Evolutionary conservation across 2,329 filamentous ascomycete genomes (phyloP), one percentile per base, ranked within the genome.

Genomic region (Claviceps arundinis): DNA sequence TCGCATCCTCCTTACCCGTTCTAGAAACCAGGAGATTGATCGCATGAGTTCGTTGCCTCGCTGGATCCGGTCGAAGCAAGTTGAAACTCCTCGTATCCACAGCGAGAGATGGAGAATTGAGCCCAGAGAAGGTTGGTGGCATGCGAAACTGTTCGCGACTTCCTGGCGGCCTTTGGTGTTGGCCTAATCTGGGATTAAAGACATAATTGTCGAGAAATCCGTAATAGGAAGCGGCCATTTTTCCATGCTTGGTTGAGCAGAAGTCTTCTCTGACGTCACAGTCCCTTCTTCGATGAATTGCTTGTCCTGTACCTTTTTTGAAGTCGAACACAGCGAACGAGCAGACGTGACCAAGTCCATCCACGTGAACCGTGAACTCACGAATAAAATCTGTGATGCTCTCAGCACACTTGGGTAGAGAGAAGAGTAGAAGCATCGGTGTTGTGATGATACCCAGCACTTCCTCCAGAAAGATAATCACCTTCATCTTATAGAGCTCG

Each of bases 241-340:
- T 98, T 56, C 90, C 88, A 62, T 98, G 90, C 63, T 96, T 96
- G 9, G 89, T 89, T 22, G 88, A 83, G 63, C 93, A 97, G 65
- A 97, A 97, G 59, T 96, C 90, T 54, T 93, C 87, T 11, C 93
- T 82, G 9, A 89, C 77, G 63, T 89, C 85, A n/a, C 75, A 65
- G 56, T 61, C 65, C 51, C 58, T 65, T 54, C 54, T 68, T 40
- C 65, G 64, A 16, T 67, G 67, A 50, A 66, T 70, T 4, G 65
- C 64, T 26, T 71, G 70, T 14, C 70, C 71, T 22, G 84, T 75
- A 24, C 84, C 86, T 65, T 89, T 91, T 67, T 95, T 90, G 70
- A 97, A 97, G 57, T 96, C 88, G 61, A 98, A 98, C 38, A 95
- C 89, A 3, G 93, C 93, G 69, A 96, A 97, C 1, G 91, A 96